Percentiles rank a stretch among this genome's conserved stretches.
Conservation (phyloP, 257 asterid genomes). For the Gynochthodes officinalis region DNA sequence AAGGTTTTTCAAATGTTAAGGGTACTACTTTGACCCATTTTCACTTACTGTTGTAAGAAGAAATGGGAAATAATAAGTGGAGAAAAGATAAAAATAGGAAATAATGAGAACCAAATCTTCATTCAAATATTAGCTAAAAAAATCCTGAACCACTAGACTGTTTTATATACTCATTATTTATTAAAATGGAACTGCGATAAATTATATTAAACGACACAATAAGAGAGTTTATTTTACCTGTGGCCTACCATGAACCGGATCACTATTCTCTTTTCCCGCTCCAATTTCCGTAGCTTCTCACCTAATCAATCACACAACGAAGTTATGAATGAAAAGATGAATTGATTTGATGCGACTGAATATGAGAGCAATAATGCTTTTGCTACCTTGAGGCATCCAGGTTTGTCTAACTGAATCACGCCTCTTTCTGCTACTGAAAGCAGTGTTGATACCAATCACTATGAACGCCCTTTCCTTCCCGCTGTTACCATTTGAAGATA, state of each 20-base stretch:
- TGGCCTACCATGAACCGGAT: conserved; percentile 86
- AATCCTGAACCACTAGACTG: too few relatives aligned
- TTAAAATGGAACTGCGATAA: too few relatives aligned
- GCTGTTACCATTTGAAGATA: background rate
- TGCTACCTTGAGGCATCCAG: conserved; percentile 94
- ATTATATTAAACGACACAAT: too few relatives aligned
- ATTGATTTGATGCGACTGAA: background rate
- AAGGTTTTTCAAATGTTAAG: too few relatives aligned
- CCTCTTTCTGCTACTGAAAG: conserved; percentile 79
- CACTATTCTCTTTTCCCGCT: conserved; percentile 73
- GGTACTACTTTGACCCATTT: too few relatives aligned
- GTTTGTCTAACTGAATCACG: conserved; percentile 82
- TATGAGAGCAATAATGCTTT: background rate
- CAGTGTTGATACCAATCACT: conserved; percentile 77
- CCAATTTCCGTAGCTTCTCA: conserved; percentile 49
- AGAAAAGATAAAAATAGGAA: too few relatives aligned
- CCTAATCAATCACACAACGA: conserved; percentile 29
- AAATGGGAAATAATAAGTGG: too few relatives aligned
- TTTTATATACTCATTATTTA: too few relatives aligned
- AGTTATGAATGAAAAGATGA: background rate
- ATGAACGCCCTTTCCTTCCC: conserved; percentile 47
- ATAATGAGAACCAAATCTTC: too few relatives aligned
- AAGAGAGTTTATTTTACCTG: too few relatives aligned
- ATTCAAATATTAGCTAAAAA: too few relatives aligned
- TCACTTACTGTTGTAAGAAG: too few relatives aligned